Conservation (phyloP, 345 rosid species). For the Salix purpurea region DNA sequence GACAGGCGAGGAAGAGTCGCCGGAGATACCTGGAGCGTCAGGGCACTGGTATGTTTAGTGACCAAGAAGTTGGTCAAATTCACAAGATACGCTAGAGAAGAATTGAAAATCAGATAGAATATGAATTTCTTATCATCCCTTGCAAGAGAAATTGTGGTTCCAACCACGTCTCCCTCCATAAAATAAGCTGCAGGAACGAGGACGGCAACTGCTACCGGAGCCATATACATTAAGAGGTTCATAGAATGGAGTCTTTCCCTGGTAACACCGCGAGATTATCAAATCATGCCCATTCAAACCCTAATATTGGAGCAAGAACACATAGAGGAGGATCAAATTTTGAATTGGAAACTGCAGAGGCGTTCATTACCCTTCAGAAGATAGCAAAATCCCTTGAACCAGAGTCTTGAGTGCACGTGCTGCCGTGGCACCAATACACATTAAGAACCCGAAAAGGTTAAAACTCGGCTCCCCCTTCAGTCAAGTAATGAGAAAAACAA, state of each 20-base stretch:
- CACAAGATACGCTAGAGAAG: slow-evolving; percentile 42
- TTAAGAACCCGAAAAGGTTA: slow-evolving; percentile 45
- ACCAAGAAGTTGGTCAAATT: slow-evolving; percentile 45
- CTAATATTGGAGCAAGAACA: not conserved
- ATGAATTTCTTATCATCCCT: slow-evolving; percentile 37
- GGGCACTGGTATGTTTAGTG: slow-evolving; percentile 48
- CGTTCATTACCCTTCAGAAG: slow-evolving; percentile 38
- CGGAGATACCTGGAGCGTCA: slow-evolving; percentile 44
- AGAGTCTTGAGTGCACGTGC: slow-evolving; percentile 48
- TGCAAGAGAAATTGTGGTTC: slow-evolving; percentile 39
- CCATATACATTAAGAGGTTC: slow-evolving; percentile 55
- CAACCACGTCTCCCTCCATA: slow-evolving; percentile 37
- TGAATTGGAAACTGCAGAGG: not conserved
- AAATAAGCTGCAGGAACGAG: slow-evolving; percentile 34
- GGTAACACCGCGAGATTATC: not conserved
- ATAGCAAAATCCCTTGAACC: slow-evolving; percentile 48
- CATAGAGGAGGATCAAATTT: not conserved
- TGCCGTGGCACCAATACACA: slow-evolving; percentile 44
- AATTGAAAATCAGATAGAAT: slow-evolving; percentile 36
- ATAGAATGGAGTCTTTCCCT: slow-evolving; percentile 49
- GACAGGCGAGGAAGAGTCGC: not conserved
- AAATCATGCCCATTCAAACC: not conserved
- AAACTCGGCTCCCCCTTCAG: slow-evolving; percentile 48
- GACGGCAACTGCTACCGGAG: slow-evolving; percentile 39
- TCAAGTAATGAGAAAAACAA: slow-evolving; percentile 2